Conservation (phyloP, 2,329 filamentous ascomycete species). For the Pochonia chlamydosporia region DNA sequence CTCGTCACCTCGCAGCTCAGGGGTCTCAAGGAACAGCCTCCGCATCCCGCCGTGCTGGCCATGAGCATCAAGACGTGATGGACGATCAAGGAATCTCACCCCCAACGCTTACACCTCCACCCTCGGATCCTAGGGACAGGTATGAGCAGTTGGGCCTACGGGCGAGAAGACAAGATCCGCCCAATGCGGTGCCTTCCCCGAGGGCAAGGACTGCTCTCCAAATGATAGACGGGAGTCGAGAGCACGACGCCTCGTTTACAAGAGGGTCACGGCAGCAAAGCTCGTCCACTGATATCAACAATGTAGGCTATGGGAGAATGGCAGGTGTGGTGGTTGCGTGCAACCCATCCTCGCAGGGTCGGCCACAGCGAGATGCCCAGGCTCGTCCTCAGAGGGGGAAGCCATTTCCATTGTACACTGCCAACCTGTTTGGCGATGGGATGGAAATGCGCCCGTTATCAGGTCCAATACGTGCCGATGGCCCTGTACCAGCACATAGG, state of each 20-base stretch:
- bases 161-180: background rate
- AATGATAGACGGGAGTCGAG: no score
- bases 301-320: background rate
- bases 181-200: background rate
- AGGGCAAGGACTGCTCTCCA: background rate
- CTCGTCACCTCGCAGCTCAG: background rate
- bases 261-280: no score
- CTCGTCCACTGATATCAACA: background rate
- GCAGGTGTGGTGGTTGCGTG: background rate
- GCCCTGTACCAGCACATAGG: background rate
- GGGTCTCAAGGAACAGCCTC: background rate
- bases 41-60: background rate
- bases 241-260: no score
- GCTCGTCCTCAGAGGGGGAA: background rate
- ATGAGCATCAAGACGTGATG: background rate
- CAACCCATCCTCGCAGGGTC: background rate
- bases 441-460: background rate
- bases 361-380: background rate
- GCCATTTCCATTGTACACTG: background rate
- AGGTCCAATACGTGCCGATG: background rate
- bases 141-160: background rate
- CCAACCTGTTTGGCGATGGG: background rate
- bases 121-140: conserved; percentile 6
- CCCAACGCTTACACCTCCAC: conserved; percentile 7
- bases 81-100: background rate